Conservation (phyloP, 352 stramenopile species). For the Pythium aquatile region DNA sequence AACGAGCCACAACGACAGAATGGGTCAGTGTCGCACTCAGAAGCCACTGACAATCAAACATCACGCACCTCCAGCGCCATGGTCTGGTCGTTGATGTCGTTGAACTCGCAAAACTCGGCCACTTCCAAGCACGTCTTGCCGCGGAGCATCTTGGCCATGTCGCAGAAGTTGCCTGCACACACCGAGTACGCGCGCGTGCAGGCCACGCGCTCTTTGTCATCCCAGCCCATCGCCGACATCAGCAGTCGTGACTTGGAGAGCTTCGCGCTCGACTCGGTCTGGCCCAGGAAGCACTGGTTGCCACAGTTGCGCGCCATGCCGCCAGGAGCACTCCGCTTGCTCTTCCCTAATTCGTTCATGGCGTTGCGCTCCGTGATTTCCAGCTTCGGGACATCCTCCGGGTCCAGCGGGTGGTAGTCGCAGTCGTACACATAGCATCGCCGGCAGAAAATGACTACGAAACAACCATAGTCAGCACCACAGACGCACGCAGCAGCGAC, state of each 20-base stretch:
- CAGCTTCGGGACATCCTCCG: constrained; percentile 51
- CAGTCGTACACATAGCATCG: constrained; percentile 86
- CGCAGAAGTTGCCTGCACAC: constrained; percentile 73
- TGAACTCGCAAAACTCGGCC: constrained; percentile 65
- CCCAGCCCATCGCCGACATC: constrained; percentile 51
- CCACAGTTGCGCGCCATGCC: constrained; percentile 70
- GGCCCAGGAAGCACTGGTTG: constrained; percentile 72
- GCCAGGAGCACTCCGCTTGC: constrained; percentile 33
- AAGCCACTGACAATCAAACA: not conserved
- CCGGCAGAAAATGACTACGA: constrained; percentile 67
- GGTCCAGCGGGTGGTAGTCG: constrained; percentile 66
- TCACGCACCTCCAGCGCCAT: constrained; percentile 44
- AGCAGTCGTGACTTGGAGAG: constrained; percentile 58
- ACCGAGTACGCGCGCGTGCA: constrained; percentile 68
- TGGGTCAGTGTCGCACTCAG: not conserved
- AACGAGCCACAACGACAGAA: not conserved
- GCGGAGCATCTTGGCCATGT: constrained; percentile 67
- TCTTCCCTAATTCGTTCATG: constrained; percentile 39
- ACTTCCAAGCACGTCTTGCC: constrained; percentile 72
- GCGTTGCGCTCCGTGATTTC: constrained; percentile 71
- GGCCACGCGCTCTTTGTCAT: constrained; percentile 35
- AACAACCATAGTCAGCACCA: not conserved
- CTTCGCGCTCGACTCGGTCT: constrained; percentile 34
- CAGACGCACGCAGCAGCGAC: not conserved
- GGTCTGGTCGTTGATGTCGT: constrained; percentile 62